Base-by-base conservation (phyloP, 495 filamentous ascomycete genomes). In the Penicillium simplicissimum region DNA sequence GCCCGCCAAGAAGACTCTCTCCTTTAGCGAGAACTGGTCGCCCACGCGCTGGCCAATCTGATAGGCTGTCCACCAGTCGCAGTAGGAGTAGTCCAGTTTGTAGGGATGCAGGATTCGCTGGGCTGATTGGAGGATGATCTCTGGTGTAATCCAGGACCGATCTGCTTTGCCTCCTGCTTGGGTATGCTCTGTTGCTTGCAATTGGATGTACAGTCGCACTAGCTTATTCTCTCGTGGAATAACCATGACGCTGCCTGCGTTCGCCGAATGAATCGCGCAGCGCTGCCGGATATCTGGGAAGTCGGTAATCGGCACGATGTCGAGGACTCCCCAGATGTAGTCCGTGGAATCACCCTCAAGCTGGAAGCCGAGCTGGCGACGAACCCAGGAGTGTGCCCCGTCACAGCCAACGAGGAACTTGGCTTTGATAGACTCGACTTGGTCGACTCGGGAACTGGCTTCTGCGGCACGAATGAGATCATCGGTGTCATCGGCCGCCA, bases 1-100 rank as follows among this genome's bases (percentile, higher is more conserved):
- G 43, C 76, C 81, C 14, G 85, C 87, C 45, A 91, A 78, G 61
- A 91, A 90, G 6, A 90, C 81, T 0, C 88, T 78, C 45, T 90
- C 77, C 31, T 83, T 70, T 9, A 80, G 71, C 8, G 81, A 84
- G 65, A 90, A 90, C 4, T 76, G 69, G 9, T 82, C 75, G 7
- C 84, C 85, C 2, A 91, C 84, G 33, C 88, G 81, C 72, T 91
- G 89, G 4, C 87, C 87, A 43, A 91, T 87, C 35, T 85, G 70
- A 56, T 78, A 81, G 0, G 77, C 83, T 7, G 84, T 79, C 82
- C 82, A 87, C 84, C 86, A 88, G 60, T 88, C 84, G 57, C 81
- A 85, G 60, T 85, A 82, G 14, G 81, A 71, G 58, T 85, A 86
- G 6, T 82, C 78, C 6, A 91, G 67, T 42, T 78, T 85, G 65